Percentiles rank a stretch among this genome's conserved stretches.
Evolutionary conservation across 495 filamentous ascomycete genomes (phyloP).

Genomic region (Cercophora scortea): DNA sequence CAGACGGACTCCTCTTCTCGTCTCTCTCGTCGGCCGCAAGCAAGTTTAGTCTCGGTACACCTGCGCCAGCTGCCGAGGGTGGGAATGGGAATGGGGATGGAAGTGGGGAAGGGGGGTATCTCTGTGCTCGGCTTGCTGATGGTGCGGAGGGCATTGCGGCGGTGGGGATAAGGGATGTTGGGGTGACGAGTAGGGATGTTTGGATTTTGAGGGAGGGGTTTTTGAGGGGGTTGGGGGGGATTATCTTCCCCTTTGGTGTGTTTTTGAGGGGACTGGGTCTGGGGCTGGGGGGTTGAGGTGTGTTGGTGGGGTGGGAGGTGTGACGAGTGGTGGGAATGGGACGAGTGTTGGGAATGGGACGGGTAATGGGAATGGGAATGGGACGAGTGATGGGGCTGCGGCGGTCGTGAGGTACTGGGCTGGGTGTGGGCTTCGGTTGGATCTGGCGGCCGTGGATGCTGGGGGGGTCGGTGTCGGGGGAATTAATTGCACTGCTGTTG

Average conservation of each 20-base stretch:
- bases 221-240: conserved; percentile 1
- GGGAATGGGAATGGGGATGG: no score
- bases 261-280: no score
- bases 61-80: not conserved
- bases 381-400: conserved; percentile 1
- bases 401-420: conserved; percentile 3
- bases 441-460: not conserved
- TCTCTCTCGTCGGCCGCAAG: conserved; percentile 2
- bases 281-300: conserved; percentile 2
- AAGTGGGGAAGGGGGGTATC: conserved; percentile 5
- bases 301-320: not conserved
- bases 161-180: conserved; percentile 3
- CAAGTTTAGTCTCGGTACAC: conserved; percentile 20
- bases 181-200: not conserved
- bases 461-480: not conserved
- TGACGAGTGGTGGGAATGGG: not conserved
- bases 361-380: conserved; percentile 2
- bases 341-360: no score
- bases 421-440: conserved; percentile 11
- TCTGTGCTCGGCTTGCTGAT: conserved; percentile 14
- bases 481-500: conserved; percentile 5
- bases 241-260: conserved; percentile 10
- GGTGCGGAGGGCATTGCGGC: conserved; percentile 3
- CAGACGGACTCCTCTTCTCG: conserved; percentile 17
- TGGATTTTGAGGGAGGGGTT: conserved; percentile 1